These are phyloP conservation scores for Trichoderma parareesei DNA, from an alignment of 495 filamentous ascomycete genomes.

Conservation along the genomic window DNA sequence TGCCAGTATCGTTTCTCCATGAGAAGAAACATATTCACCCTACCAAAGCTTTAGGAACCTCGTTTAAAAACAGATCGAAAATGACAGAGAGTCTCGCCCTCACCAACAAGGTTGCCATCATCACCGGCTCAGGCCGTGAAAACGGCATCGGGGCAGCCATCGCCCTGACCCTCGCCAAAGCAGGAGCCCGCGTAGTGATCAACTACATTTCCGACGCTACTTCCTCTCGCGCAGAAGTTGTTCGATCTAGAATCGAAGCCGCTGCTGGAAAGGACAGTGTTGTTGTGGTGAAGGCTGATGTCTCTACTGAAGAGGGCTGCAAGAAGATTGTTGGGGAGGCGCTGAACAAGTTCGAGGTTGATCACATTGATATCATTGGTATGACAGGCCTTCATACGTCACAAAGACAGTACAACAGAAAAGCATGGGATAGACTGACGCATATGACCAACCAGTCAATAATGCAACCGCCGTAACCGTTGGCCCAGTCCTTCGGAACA, in stretches of 20 bases:
- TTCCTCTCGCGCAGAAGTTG: slow-evolving; percentile 22
- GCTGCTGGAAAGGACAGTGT: slow-evolving; percentile 21
- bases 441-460: slow-evolving; percentile 14
- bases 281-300: slow-evolving; percentile 27
- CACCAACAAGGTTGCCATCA: slow-evolving; percentile 39
- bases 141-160: slow-evolving; percentile 41
- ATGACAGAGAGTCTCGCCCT: slow-evolving; percentile 26
- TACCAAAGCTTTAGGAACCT: too few relatives aligned
- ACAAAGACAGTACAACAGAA: too few relatives aligned
- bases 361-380: slow-evolving; percentile 33
- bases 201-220: slow-evolving; percentile 29
- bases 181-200: slow-evolving; percentile 31
- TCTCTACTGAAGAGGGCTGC: slow-evolving; percentile 20
- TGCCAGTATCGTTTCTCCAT: too few relatives aligned
- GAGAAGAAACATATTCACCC: neutral
- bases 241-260: slow-evolving; percentile 18
- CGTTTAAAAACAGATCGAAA: neutral
- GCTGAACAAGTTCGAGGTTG: slow-evolving; percentile 19
- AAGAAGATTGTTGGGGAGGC: slow-evolving; percentile 24
- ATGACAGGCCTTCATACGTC: neutral
- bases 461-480: slow-evolving; percentile 13
- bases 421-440: too few relatives aligned
- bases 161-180: slow-evolving; percentile 28
- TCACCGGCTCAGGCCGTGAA: slow-evolving; percentile 39
- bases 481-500: slow-evolving; percentile 4